Percentiles rank a stretch among this genome's conserved stretches.
Conservation (phyloP, 1,284 basidiomycete genomes). For the Ceratobasidium sp. region DNA sequence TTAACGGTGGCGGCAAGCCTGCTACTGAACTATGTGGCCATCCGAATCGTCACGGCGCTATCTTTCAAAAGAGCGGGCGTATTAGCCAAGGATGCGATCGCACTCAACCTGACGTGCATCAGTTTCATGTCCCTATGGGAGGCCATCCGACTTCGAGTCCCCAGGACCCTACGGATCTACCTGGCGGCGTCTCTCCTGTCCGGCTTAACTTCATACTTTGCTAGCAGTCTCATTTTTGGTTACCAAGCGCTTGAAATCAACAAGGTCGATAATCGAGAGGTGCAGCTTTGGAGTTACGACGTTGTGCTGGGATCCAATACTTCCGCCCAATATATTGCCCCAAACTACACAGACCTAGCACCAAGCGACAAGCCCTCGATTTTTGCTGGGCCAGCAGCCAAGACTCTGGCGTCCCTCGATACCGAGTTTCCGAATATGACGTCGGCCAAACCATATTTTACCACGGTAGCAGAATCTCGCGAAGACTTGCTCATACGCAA, state of each 20-base stretch:
- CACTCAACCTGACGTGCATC: not conserved
- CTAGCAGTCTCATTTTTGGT: slow-evolving; percentile 22
- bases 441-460: not conserved
- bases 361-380: not conserved
- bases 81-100: not conserved
- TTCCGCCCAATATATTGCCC: slow-evolving; percentile 5
- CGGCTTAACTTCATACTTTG: slow-evolving; percentile 8
- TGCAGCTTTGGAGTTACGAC: slow-evolving; percentile 3
- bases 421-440: not conserved
- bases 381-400: not conserved
- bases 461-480: not conserved
- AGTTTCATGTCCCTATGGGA: not conserved
- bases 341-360: slow-evolving; percentile 6
- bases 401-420: slow-evolving; percentile 6
- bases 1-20: not conserved
- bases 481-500: not conserved
- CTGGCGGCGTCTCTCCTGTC: not conserved
- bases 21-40: not conserved
- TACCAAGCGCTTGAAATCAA: not conserved
- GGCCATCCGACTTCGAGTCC: not conserved
- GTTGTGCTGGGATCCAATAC: slow-evolving; percentile 1
- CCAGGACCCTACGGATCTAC: not conserved
- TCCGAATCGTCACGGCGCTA: not conserved
- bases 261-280: not conserved
- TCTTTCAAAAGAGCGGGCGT: not conserved